Base-by-base conservation (phyloP, 805 yeast species). In the Torulaspora gathmanii region DNA sequence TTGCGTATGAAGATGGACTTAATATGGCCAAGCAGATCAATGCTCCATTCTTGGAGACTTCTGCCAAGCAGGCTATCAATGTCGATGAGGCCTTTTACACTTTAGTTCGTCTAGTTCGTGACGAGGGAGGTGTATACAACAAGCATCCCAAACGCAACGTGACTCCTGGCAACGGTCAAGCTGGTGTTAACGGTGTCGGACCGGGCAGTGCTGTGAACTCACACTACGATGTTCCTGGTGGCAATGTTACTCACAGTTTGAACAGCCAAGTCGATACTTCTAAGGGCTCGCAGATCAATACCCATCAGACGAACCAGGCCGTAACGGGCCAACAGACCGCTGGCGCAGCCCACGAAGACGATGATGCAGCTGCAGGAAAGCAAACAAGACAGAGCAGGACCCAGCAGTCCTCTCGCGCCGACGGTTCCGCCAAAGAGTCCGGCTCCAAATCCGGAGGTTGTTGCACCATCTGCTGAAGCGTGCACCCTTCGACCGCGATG, bases 31-130 rank as follows among this genome's bases (percentile, higher is more conserved):
- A 73, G 51, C 74, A 75, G 49, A 78, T 85, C 65, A 73, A 75
- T 49, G 80, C 86, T 49, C 80, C 83, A 50, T 93, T 90, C 63
- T 75, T 90, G 55, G 99, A 93, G 68, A 87, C 98, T 1, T 81
- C 91, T 33, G 98, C 98, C 19, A 93, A 93, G 66, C 86, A 84
- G 57, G 82, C 95, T 48, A 76, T 83, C 53, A 90, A 93, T 57
- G 97, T 93, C 36, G 95, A 87, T 61, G 88, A 83, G 57, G 84
- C 90, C 2, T 87, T 87, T 64, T 81, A 75, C 59, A 82, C 79
- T 30, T 63, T 84, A 52, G 86, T 83, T 12, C 74, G 88, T 53
- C 70, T 72, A 35, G 78, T 82, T 43, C 74, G 70, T 44, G 69
- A 65, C 44, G 58, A 63, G 33, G 70, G 70, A 26, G 66, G 65